phyloP scores from a whole-genome alignment of 257 asterid genomes.

The Gynochthodes officinalis region DNA sequence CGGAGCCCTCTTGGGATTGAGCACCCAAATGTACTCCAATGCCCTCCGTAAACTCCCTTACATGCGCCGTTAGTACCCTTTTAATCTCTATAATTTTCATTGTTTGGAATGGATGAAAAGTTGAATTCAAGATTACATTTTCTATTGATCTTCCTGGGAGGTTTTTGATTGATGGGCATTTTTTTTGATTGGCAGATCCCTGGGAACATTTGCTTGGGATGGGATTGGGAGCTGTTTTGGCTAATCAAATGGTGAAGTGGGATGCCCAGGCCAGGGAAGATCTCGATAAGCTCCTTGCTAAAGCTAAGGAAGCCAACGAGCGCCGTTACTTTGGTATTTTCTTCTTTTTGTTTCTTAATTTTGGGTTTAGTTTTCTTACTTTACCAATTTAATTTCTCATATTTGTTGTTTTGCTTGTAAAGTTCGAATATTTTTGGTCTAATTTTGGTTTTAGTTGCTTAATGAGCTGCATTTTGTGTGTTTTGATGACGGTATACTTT shows the following conservation, averaged over 20 bases:
- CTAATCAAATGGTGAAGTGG: slow-evolving; percentile 83
- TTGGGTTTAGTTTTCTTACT: background rate
- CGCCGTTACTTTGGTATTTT: slow-evolving; percentile 85
- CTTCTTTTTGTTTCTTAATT: background rate
- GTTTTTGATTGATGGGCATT: background rate
- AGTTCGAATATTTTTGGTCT: background rate
- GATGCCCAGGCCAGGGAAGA: slow-evolving; percentile 76
- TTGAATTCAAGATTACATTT: background rate
- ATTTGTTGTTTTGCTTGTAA: background rate
- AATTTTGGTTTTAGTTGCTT: background rate
- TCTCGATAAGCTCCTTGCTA: slow-evolving; percentile 75
- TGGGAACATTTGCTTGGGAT: slow-evolving; percentile 98
- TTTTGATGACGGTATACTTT: background rate
- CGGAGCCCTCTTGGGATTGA: slow-evolving; percentile 81
- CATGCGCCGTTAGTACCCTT: slow-evolving; percentile 77
- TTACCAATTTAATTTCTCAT: background rate
- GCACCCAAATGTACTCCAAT: slow-evolving; percentile 96
- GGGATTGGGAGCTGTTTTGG: slow-evolving; percentile 85
- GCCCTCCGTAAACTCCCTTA: slow-evolving; percentile 98
- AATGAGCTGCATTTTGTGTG: slow-evolving; percentile 8
- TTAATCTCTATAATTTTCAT: background rate
- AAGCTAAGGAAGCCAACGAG: slow-evolving; percentile 84
- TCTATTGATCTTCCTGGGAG: background rate
- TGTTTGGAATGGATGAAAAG: background rate
- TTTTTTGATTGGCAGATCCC: slow-evolving; percentile 57